phyloP scores from a whole-genome alignment of 1,139 yeast species.

The Kodamaea alishanica region DNA sequence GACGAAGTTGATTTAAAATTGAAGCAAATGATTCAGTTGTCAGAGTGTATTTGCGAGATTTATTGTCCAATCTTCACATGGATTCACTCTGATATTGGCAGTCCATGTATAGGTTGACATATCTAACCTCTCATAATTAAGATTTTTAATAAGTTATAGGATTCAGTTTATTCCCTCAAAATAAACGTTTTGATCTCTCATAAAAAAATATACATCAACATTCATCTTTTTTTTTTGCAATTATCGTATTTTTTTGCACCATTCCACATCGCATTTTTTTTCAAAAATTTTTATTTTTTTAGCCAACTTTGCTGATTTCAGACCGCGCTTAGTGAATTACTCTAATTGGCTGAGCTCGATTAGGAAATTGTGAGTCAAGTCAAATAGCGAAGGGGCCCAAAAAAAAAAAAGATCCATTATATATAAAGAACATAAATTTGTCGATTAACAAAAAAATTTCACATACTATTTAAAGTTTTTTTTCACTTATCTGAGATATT shows the following conservation, averaged over 20 bases:
- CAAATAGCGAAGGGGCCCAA: conserved; percentile 4
- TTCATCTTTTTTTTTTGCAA: too few relatives aligned
- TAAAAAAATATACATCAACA: too few relatives aligned
- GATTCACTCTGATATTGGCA: conserved; percentile 29
- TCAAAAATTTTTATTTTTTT: conserved; percentile 2
- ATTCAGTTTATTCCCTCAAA: too few relatives aligned
- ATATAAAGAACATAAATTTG: conserved; percentile 7
- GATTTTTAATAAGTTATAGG: too few relatives aligned
- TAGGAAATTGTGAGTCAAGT: conserved; percentile 20
- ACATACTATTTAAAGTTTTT: neutral
- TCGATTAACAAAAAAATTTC: too few relatives aligned
- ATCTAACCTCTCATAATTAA: too few relatives aligned
- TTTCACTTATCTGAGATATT: neutral
- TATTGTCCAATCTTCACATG: conserved; percentile 31
- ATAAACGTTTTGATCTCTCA: too few relatives aligned
- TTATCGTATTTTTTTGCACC: neutral
- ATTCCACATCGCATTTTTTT: neutral
- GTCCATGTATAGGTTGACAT: too few relatives aligned
- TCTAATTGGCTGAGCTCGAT: conserved; percentile 27
- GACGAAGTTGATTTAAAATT: conserved; percentile 9
- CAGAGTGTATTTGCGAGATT: conserved; percentile 18
- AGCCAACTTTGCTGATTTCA: conserved; percentile 26
- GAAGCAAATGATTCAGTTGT: conserved; percentile 8
- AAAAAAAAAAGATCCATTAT: neutral
- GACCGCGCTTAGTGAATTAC: conserved; percentile 43